Evolutionary conservation across 2,329 filamentous ascomycete species (phyloP), one percentile per base, ranked within the genome.

Genomic region (Fusarium sp.): DNA sequence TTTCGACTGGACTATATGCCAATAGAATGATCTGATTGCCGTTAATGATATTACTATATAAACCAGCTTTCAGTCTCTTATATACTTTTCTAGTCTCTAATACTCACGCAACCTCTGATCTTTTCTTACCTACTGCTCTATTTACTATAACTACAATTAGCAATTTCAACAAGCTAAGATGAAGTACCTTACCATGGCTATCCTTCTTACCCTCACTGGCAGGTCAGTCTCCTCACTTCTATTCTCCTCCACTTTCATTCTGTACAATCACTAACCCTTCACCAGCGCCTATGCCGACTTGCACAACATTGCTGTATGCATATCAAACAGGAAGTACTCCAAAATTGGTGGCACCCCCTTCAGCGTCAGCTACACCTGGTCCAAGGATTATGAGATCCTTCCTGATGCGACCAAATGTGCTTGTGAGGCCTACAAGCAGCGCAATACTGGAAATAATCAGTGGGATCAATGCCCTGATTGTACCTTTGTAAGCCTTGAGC

Each of bases 381-480:
- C 32, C 4, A 54, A 60, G 4, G 48, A 64, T 21, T 67, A 56
- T 17, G 65, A 68, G 15, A 44, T 67, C 11, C 59, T 67, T 1
- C 53, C 54, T 1, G 61, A 39, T 5, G 51, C 48, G 1, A 69
- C 65, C 17, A 58, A 44, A 4, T 68, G 66, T 6, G 65, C 66
- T 20, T 68, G 65, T 17, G 12, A 53, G 10, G 28, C 39, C 15
- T 68, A 68, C 43, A 36, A 15, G 3, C 45, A 24, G 6, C 56
- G 65, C 10, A 59, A 68, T 39, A 59, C 61, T 6, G 66, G 66
- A 3, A 45, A 50, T 4, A 53, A 63, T 0, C 53, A 68, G 40
- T 68, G 61, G 65, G 61, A 68, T 6, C 32, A 46, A 10, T 68
- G 66, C 43, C 66, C 66, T 14, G 66, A 69, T n/a, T 68, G 66